Evolutionary conservation across 192 early-diverging fungal genomes (phyloP).

Genomic region (Gigaspora rosea): DNA sequence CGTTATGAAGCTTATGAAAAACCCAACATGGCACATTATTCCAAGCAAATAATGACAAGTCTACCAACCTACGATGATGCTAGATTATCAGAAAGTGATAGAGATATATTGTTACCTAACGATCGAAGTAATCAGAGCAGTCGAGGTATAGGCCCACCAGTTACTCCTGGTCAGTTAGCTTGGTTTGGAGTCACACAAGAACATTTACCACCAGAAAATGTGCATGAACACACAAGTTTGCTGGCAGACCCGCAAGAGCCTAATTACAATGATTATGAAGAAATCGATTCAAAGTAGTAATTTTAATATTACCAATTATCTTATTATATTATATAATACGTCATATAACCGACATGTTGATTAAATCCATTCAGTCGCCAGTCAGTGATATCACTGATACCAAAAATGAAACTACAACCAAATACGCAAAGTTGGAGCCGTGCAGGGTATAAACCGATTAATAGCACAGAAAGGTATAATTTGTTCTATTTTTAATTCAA

Average conservation of each 20-base stretch:
- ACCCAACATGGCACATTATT: not conserved
- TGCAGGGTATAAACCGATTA: constrained; percentile 18
- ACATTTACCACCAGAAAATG: not conserved
- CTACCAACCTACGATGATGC: not conserved
- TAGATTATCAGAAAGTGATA: not conserved
- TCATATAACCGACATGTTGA: not conserved
- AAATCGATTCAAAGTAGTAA: constrained; percentile 20
- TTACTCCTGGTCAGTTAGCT: constrained; percentile 27
- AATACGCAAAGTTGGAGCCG: constrained; percentile 13
- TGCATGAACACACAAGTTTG: not conserved
- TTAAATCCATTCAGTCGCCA: not conserved
- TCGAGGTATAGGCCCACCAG: not conserved
- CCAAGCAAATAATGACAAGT: not conserved
- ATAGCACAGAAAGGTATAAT: not conserved
- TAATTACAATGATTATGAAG: constrained; percentile 9
- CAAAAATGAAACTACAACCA: not conserved
- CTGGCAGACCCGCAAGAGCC: not conserved
- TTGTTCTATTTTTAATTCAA: not conserved
- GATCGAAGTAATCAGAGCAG: not conserved
- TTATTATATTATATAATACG: not conserved
- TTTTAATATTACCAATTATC: not conserved
- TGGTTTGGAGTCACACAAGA: not conserved
- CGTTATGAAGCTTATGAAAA: constrained; percentile 33
- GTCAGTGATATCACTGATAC: not conserved
- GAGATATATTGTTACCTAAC: not conserved